These are phyloP conservation scores for Gossypium gossypioides DNA, from an alignment of 441 rosid genomes.

Conservation along the genomic window DNA sequence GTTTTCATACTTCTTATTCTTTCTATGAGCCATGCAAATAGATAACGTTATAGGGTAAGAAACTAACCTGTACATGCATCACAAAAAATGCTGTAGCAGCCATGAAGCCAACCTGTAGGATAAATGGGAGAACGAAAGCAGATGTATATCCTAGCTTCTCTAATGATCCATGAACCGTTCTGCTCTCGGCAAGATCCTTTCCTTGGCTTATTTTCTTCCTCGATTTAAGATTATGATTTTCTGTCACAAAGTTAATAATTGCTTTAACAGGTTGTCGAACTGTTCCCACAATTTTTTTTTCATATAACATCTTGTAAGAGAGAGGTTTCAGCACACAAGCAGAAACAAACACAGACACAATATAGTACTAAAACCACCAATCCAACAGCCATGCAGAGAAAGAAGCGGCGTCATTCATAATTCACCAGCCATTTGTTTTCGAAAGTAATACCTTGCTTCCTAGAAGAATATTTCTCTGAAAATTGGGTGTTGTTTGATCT, in stretches of 20 bases:
- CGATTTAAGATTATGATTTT: constrained; percentile 32
- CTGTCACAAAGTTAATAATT: constrained; percentile 28
- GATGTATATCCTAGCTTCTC: constrained; percentile 34
- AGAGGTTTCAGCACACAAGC: background rate
- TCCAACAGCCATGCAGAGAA: background rate
- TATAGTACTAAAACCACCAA: background rate
- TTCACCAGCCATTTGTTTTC: background rate
- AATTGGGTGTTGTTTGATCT: constrained; percentile 11
- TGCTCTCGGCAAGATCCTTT: constrained; percentile 17
- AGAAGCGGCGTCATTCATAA: background rate
- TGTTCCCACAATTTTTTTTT: background rate
- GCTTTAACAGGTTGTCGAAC: background rate
- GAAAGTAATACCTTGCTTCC: constrained; percentile 31
- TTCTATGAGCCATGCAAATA: too few relatives aligned
- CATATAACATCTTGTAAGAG: background rate
- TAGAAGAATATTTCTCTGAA: constrained; percentile 18
- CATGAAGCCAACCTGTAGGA: constrained; percentile 63
- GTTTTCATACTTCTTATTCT: too few relatives aligned
- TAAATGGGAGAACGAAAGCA: constrained; percentile 50
- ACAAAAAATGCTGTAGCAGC: constrained; percentile 61
- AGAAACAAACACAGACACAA: background rate
- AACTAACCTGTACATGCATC: constrained; percentile 84
- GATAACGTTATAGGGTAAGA: background rate
- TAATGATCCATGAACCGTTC: constrained; percentile 20
- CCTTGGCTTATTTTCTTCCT: constrained; percentile 37